Conservation (phyloP, 768 basidiomycete species). For the Psilocybe cyanescens region DNA sequence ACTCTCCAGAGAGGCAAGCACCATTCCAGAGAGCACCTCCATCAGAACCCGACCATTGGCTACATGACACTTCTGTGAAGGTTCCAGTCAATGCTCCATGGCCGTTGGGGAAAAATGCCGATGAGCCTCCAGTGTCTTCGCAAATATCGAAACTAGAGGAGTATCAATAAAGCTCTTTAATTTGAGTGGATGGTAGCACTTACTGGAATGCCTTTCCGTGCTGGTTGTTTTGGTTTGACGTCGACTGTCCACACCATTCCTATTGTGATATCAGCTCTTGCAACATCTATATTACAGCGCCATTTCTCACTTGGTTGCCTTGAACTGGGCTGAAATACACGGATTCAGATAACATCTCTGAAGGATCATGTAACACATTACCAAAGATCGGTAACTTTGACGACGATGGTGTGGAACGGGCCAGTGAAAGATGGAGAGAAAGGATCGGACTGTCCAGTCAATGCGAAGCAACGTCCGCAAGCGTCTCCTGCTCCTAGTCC, state of each 20-base stretch:
- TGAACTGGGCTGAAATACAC: constrained; percentile 39
- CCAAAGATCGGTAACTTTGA: constrained; percentile 54
- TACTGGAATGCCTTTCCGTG: constrained; percentile 54
- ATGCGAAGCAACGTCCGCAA: constrained; percentile 62
- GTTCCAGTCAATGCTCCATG: constrained; percentile 57
- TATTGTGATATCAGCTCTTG: constrained; percentile 15
- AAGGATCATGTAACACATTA: constrained; percentile 16
- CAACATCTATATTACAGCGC: not conserved
- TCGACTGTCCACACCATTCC: constrained; percentile 59
- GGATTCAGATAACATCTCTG: not conserved
- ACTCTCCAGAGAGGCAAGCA: constrained; percentile 54
- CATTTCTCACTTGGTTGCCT: constrained; percentile 42
- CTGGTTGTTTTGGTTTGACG: constrained; percentile 43
- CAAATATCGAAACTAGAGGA: constrained; percentile 62
- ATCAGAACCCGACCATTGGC: constrained; percentile 60
- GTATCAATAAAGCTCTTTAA: not conserved
- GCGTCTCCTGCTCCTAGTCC: constrained; percentile 59
- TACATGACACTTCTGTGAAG: constrained; percentile 59
- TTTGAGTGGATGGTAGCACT: constrained; percentile 19
- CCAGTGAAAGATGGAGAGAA: constrained; percentile 52
- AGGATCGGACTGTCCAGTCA: constrained; percentile 55
- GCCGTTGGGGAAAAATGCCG: constrained; percentile 58
- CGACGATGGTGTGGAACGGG: constrained; percentile 57
- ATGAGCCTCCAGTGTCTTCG: constrained; percentile 55
- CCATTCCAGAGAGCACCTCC: constrained; percentile 48